Conservation (phyloP, 2,329 filamentous ascomycete genomes). For the Madurella mycetomatis region DNA sequence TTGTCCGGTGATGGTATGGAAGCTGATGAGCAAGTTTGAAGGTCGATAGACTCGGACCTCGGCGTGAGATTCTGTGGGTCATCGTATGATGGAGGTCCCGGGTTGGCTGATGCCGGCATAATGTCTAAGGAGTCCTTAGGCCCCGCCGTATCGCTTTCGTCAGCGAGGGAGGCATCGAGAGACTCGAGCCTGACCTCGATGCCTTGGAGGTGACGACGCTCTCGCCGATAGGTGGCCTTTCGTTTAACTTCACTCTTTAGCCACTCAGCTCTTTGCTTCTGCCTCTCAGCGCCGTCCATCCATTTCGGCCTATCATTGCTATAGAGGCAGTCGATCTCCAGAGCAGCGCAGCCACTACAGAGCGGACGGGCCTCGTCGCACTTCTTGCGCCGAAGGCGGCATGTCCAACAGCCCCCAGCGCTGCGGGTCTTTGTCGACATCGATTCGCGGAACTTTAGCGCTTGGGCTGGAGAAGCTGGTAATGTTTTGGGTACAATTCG, state of each 20-base stretch:
- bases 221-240: conserved; percentile 46
- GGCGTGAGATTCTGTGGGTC: not conserved
- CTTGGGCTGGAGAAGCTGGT: not conserved
- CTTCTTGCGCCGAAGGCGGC: conserved; percentile 57
- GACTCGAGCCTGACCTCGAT: conserved; percentile 31
- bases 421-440: conserved; percentile 34
- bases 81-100: not conserved
- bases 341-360: conserved; percentile 46
- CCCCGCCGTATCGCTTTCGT: conserved; percentile 12
- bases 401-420: conserved; percentile 56
- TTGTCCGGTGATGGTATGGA: conserved; percentile 4
- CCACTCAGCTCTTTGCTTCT: conserved; percentile 47
- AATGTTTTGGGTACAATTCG: not conserved
- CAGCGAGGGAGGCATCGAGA: conserved; percentile 24
- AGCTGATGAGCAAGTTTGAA: not conserved
- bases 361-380: conserved; percentile 52
- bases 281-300: conserved; percentile 50
- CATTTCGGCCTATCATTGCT: conserved; percentile 50
- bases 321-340: conserved; percentile 56
- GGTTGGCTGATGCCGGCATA: not conserved
- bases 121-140: not conserved
- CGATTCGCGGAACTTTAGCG: not conserved
- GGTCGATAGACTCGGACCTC: not conserved
- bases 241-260: conserved; percentile 56
- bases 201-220: conserved; percentile 44